A percentile compares a stretch with the other conserved stretches of the same genome.
These are phyloP conservation scores for Globisporangium cylindrosporum DNA, from an alignment of 352 stramenopile species.

Conservation along the genomic window DNA sequence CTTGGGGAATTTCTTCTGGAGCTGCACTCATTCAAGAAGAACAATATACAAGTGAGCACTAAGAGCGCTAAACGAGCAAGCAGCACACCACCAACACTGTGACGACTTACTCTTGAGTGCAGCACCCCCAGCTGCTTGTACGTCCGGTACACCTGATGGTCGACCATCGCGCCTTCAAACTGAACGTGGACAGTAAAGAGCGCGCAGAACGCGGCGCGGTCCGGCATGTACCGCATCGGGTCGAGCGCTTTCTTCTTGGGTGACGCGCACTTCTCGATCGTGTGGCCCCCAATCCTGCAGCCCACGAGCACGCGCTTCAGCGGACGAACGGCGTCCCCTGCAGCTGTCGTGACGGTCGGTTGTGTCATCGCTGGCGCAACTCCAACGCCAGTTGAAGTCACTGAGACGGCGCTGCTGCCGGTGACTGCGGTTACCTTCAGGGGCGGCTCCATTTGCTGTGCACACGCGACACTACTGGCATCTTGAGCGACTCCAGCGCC, in stretches of 20 bases:
- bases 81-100: too few relatives aligned
- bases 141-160: conserved; percentile 57
- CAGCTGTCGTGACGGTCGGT: neutral
- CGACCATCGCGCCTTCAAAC: conserved; percentile 35
- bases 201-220: conserved; percentile 45
- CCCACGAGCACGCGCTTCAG: conserved; percentile 13
- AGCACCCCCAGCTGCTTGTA: conserved; percentile 65
- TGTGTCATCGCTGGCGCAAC: neutral
- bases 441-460: neutral
- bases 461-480: neutral
- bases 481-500: neutral
- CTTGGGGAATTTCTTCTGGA: conserved; percentile 75
- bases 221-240: conserved; percentile 63
- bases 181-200: conserved; percentile 58
- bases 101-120: conserved; percentile 35
- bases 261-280: conserved; percentile 61
- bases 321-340: neutral
- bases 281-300: conserved; percentile 56
- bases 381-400: neutral
- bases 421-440: neutral
- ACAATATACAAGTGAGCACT: too few relatives aligned
- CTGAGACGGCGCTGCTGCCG: neutral
- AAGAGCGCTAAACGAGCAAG: too few relatives aligned
- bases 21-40: conserved; percentile 19
- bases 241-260: conserved; percentile 73